Conservation (phyloP, 768 basidiomycete species). For the Termitomyces sp. region DNA sequence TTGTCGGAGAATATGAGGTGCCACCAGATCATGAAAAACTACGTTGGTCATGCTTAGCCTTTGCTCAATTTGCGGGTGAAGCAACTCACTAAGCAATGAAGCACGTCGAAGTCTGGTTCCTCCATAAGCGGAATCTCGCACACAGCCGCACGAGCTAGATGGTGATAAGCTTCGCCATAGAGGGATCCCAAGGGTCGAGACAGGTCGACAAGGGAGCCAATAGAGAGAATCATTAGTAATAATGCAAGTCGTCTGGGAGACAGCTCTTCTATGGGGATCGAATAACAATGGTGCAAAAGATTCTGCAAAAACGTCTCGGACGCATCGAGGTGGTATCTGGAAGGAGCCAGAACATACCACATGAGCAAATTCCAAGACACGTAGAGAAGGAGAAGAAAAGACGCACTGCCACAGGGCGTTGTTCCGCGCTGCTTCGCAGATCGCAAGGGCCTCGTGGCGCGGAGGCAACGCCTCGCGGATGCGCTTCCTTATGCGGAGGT, state of each 20-base stretch:
- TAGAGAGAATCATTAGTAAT: slow-evolving; percentile 69
- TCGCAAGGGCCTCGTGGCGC: slow-evolving; percentile 52
- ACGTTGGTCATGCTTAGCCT: slow-evolving; percentile 7
- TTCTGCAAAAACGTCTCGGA: slow-evolving; percentile 72
- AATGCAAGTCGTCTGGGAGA: slow-evolving; percentile 67
- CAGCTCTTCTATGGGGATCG: slow-evolving; percentile 54
- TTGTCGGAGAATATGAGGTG: slow-evolving; percentile 74
- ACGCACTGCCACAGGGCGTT: slow-evolving; percentile 77
- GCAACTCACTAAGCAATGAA: slow-evolving; percentile 58
- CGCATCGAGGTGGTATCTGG: slow-evolving; percentile 65
- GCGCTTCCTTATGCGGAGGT: slow-evolving; percentile 60
- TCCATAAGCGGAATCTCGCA: slow-evolving; percentile 77
- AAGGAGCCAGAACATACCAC: slow-evolving; percentile 9
- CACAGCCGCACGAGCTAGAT: slow-evolving; percentile 62
- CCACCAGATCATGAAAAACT: slow-evolving; percentile 74
- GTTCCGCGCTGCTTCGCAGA: slow-evolving; percentile 62
- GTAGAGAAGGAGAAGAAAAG: slow-evolving; percentile 11
- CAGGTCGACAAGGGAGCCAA: slow-evolving; percentile 69
- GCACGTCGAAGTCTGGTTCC: slow-evolving; percentile 70
- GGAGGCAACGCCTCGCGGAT: slow-evolving; percentile 65
- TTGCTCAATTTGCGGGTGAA: neutral
- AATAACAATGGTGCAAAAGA: slow-evolving; percentile 67
- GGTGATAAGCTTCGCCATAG: slow-evolving; percentile 64
- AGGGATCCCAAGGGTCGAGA: slow-evolving; percentile 53
- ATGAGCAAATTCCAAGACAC: slow-evolving; percentile 7